These are phyloP conservation scores for Carex arenaria DNA, from an alignment of 202 grass and related monocot genomes.

Conservation along the genomic window DNA sequence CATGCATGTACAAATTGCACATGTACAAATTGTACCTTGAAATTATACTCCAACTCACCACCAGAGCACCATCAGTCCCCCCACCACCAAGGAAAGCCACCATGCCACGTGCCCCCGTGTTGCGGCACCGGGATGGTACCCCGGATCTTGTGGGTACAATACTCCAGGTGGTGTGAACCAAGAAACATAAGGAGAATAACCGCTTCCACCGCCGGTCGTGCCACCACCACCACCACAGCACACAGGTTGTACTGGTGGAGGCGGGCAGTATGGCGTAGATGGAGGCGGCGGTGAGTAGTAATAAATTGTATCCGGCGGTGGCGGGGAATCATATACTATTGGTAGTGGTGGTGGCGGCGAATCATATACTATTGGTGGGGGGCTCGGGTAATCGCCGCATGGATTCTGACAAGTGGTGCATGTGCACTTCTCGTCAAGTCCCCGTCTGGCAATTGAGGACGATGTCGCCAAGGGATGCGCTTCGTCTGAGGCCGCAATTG, in stretches of 20 bases:
- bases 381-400: slow-evolving; percentile 20
- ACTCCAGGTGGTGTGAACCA: slow-evolving; percentile 43
- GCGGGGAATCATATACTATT: too few relatives aligned
- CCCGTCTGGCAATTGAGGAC: slow-evolving; percentile 3
- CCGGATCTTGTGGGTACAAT: slow-evolving; percentile 62
- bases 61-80: slow-evolving; percentile 33
- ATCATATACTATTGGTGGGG: background rate
- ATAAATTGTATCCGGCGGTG: background rate
- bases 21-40: background rate
- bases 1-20: background rate
- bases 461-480: background rate
- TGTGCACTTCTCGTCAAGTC: slow-evolving; percentile 14
- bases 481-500: background rate
- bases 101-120: slow-evolving; percentile 1
- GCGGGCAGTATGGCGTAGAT: slow-evolving; percentile 4
- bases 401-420: slow-evolving; percentile 21
- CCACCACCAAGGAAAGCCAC: background rate
- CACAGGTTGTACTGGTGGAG: background rate
- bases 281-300: slow-evolving; percentile 13
- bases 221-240: background rate
- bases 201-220: background rate
- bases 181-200: slow-evolving; percentile 27
- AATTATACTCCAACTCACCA: slow-evolving; percentile 5
- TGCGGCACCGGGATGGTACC: slow-evolving; percentile 34
- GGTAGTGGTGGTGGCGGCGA: background rate